Evolutionary conservation across 352 stramenopile species (phyloP).

Genomic region (Phytophthora tubulina): DNA sequence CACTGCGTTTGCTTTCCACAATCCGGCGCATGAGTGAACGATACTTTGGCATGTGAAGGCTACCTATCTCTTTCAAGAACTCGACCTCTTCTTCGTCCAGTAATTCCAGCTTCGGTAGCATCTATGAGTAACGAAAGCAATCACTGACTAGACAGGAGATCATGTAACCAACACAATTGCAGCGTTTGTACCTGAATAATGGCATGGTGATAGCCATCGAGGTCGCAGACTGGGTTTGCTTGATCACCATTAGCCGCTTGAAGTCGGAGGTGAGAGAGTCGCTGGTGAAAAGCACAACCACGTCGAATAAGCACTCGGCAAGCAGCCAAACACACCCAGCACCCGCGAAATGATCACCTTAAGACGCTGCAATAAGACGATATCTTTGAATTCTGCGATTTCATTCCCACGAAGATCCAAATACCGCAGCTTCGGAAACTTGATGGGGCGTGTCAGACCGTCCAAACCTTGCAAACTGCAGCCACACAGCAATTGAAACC

Average conservation of each 20-base stretch:
- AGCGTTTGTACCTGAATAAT: slow-evolving; percentile 49
- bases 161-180: not conserved
- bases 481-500: not conserved
- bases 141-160: not conserved
- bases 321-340: not conserved
- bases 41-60: slow-evolving; percentile 76
- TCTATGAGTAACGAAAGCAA: slow-evolving; percentile 37
- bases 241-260: slow-evolving; percentile 64
- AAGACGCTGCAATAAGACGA: slow-evolving; percentile 59
- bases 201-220: slow-evolving; percentile 63
- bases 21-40: slow-evolving; percentile 57
- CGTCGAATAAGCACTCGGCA: not conserved
- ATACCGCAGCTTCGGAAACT: slow-evolving; percentile 78
- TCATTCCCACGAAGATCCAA: slow-evolving; percentile 79
- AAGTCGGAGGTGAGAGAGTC: slow-evolving; percentile 66
- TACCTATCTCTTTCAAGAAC: slow-evolving; percentile 66
- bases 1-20: slow-evolving; percentile 23
- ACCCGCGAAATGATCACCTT: slow-evolving; percentile 46
- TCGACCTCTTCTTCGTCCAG: slow-evolving; percentile 80
- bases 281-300: slow-evolving; percentile 40
- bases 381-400: slow-evolving; percentile 47
- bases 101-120: slow-evolving; percentile 57
- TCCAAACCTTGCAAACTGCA: slow-evolving; percentile 61
- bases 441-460: slow-evolving; percentile 66
- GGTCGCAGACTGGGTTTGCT: slow-evolving; percentile 73